phyloP scores from a whole-genome alignment of 768 basidiomycete species.

The Mrakia frigida region DNA sequence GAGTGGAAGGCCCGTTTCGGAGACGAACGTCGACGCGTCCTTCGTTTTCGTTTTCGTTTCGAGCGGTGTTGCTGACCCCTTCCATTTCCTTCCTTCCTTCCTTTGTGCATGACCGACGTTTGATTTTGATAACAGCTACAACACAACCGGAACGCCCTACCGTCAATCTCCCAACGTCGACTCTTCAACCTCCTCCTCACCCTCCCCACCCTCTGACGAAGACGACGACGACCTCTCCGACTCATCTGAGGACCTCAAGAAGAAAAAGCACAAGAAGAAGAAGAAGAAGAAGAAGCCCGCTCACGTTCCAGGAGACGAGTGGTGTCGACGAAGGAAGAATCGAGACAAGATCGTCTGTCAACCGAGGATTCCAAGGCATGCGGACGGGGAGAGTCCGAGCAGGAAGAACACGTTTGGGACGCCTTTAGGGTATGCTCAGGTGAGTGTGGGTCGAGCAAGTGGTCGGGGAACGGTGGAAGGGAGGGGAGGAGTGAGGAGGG shows the following conservation, averaged over 20 bases:
- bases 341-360: conserved; percentile 44
- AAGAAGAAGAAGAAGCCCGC: conserved; percentile 53
- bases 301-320: conserved; percentile 54
- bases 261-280: conserved; percentile 41
- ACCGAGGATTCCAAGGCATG: conserved; percentile 52
- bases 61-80: background rate
- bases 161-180: conserved; percentile 10
- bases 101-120: no score
- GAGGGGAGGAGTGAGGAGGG: no score
- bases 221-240: conserved; percentile 19
- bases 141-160: conserved; percentile 51
- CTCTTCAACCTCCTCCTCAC: background rate
- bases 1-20: no score
- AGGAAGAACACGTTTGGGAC: conserved; percentile 64
- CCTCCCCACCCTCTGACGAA: conserved; percentile 32
- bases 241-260: conserved; percentile 25
- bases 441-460: conserved; percentile 38
- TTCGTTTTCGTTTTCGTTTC: background rate
- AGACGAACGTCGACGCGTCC: no score
- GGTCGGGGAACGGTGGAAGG: no score
- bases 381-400: conserved; percentile 58
- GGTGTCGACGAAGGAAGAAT: conserved; percentile 41
- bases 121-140: conserved; percentile 48
- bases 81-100: no score
- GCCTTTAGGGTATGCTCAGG: conserved; percentile 81